Evolutionary conservation across 108 stramenopile species (phyloP), one percentile per base, ranked within the genome.

Genomic region (Ochromonas danica): DNA sequence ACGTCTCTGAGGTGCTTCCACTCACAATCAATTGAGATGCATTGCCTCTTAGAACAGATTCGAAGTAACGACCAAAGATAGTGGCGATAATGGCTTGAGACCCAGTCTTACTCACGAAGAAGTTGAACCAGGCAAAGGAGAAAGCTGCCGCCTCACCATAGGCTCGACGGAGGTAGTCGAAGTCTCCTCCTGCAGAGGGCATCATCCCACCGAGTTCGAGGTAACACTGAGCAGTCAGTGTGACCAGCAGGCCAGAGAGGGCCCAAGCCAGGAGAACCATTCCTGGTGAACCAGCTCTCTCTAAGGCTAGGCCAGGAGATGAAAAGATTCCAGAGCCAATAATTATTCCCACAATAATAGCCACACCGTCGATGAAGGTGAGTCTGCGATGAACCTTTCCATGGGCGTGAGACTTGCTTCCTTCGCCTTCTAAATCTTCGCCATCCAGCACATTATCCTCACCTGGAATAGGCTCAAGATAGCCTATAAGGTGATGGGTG

Each of bases 261-360:
- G 10, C 36, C 72, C 72, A 75, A 10, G 51, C 72, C 10, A 75
- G 10, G 3, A 75, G 22, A 75, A 27, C 72, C 10, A 33, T 22
- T 27, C 45, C 72, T 6, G 72, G 72, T 6, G 72, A 75, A 36
- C 72, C 72, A 27, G n/a, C 28, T 33, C 72, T 27, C 25, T 75
- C 10, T 10, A 75, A 41, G 10, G 72, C 72, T 57, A 75, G 22
- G 3, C 72, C 72, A 33, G 72, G 72, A 6, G n/a, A 30, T 6
- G 72, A 75, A 75, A 75, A 75, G 6, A 75, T 75, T 35, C 72
- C 72, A 42, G 72, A 75, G 25, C 72, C 72, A 36, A 75, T 75
- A 22, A 75, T 75, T 3, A 75, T 75, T 6, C 72, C 51, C 14
- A 75, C 51, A 36, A 60, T 6, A 10, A 75, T 60, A 14, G 45